phyloP scores from a whole-genome alignment of 2,329 filamentous ascomycete genomes.

The Talaromyces sp. region DNA sequence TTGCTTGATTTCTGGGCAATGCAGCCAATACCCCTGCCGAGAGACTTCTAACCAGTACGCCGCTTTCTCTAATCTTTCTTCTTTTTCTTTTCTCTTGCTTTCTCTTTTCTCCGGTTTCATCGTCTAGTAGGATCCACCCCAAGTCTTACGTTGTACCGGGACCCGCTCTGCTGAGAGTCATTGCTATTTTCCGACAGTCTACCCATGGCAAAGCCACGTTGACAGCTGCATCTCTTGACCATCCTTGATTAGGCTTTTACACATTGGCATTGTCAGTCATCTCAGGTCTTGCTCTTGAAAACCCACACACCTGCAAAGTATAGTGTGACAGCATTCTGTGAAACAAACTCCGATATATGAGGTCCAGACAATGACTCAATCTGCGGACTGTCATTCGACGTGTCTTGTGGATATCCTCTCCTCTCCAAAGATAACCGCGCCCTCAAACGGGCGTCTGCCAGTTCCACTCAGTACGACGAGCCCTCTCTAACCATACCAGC shows the following conservation, averaged over 20 bases:
- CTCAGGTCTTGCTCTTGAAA: not conserved
- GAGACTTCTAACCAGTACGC: not conserved
- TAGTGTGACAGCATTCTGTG: not conserved
- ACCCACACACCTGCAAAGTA: not conserved
- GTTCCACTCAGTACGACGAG: conserved; percentile 8
- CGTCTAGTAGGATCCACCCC: not conserved
- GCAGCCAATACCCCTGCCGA: not conserved
- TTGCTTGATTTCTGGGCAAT: conserved; percentile 6
- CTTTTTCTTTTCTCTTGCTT: not conserved
- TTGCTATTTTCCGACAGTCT: not conserved
- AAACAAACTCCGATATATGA: not conserved
- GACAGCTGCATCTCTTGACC: not conserved
- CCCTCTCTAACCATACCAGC: not conserved
- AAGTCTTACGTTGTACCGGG: not conserved
- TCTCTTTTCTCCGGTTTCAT: conserved; percentile 1
- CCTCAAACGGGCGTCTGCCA: conserved; percentile 1
- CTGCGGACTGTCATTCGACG: not conserved
- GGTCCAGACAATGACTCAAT: not conserved
- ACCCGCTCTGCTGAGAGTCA: not conserved
- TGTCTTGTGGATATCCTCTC: conserved; percentile 1
- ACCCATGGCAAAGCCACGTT: not conserved
- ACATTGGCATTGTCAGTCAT: not conserved
- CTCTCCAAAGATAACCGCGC: not conserved
- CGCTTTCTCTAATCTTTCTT: not conserved
- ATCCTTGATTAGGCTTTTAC: not conserved